Evolutionary conservation across 306 rosid species (phyloP).

Genomic region (Castanea mollissima): DNA sequence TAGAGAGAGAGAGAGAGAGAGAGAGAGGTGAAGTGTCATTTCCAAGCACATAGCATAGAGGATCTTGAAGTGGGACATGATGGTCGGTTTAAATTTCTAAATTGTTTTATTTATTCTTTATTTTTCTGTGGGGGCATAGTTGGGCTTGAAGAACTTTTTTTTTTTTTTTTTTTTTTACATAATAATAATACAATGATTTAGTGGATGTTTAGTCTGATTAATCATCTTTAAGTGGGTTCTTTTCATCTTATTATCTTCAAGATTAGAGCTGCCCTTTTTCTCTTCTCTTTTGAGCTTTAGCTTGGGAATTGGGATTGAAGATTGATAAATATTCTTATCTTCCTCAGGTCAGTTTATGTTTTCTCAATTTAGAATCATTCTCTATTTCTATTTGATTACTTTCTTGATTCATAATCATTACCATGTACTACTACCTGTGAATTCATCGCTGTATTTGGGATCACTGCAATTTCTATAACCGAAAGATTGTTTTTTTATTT

Average conservation of each 20-base stretch:
- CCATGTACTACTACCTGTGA: neutral
- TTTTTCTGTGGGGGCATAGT: slow-evolving; percentile 14
- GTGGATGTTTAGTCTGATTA: neutral
- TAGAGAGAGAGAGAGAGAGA: slow-evolving; percentile 4
- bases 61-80: slow-evolving; percentile 9
- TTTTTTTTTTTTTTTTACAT: too few species aligned
- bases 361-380: slow-evolving; percentile 2
- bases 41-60: slow-evolving; percentile 10
- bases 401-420: neutral
- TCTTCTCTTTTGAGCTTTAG: slow-evolving; percentile 1
- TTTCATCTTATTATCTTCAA: slow-evolving; percentile 1
- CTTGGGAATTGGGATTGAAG: slow-evolving; percentile 4
- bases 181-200: slow-evolving; percentile 17
- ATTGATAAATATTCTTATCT: slow-evolving; percentile 12
- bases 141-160: slow-evolving; percentile 20
- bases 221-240: neutral
- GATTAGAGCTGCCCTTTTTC: slow-evolving; percentile 4
- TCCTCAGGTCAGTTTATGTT: slow-evolving; percentile 29
- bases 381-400: neutral
- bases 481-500: neutral
- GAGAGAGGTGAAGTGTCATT: slow-evolving; percentile 38
- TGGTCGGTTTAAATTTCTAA: neutral
- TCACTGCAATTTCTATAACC: neutral
- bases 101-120: neutral
- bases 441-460: neutral